Percentiles rank a stretch among this genome's conserved stretches.
These are phyloP conservation scores for Ambrosiella xylebori DNA, from an alignment of 2,329 filamentous ascomycete species.

Conservation along the genomic window DNA sequence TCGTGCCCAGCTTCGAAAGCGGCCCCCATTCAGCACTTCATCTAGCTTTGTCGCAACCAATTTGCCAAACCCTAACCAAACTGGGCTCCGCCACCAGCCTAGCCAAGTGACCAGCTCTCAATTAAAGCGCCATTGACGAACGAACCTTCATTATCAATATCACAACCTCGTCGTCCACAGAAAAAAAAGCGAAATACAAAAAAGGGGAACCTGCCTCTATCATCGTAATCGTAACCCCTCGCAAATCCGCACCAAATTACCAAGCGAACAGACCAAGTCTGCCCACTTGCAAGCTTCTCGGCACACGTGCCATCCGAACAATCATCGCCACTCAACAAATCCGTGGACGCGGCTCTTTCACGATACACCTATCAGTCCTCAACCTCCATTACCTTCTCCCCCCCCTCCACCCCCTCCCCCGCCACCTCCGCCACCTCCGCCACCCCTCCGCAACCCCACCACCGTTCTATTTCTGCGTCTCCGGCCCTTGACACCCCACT, in stretches of 20 bases:
- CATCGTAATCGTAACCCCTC: too few relatives aligned
- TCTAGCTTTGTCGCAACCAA: too few relatives aligned
- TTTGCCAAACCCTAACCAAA: too few relatives aligned
- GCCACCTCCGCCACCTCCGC: too few relatives aligned
- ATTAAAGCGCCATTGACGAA: not conserved
- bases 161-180: too few relatives aligned
- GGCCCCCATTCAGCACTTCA: not conserved
- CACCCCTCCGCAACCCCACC: too few relatives aligned
- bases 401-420: not conserved
- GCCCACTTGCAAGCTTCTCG: not conserved
- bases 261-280: not conserved
- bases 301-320: conserved; percentile 2
- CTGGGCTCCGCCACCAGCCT: not conserved
- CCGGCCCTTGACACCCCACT: too few relatives aligned
- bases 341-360: not conserved
- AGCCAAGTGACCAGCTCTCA: not conserved
- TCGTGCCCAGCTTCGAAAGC: not conserved
- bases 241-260: too few relatives aligned
- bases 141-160: too few relatives aligned
- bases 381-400: not conserved
- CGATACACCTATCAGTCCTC: not conserved
- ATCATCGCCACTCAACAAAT: not conserved
- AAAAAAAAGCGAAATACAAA: not conserved
- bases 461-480: too few relatives aligned
- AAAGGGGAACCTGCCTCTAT: not conserved